Evolutionary conservation across 1,284 basidiomycete genomes (phyloP).

Genomic region (Leccinum angustisporum): DNA sequence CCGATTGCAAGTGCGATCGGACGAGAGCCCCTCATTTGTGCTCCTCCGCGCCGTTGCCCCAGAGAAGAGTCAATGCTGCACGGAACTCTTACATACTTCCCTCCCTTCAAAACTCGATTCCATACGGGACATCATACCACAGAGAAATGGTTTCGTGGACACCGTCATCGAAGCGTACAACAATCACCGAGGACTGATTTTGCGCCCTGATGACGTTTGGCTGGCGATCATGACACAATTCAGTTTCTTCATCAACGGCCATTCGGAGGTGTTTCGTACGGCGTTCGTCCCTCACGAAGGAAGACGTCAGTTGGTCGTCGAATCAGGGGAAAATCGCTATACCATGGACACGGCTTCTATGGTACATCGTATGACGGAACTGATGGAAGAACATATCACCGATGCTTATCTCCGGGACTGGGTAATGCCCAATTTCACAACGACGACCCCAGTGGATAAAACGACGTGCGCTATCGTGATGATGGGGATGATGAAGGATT

Average conservation of each 20-base stretch:
- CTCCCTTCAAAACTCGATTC: conserved; percentile 21
- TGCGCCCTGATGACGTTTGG: conserved; percentile 48
- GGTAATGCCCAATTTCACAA: conserved; percentile 48
- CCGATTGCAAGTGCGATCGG: conserved; percentile 24
- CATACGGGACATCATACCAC: conserved; percentile 30
- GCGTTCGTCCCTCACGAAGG: conserved; percentile 44
- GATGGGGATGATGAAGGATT: conserved; percentile 45
- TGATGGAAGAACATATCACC: conserved; percentile 37
- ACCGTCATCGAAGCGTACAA: conserved; percentile 41
- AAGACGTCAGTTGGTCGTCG: conserved; percentile 35
- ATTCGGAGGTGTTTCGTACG: conserved; percentile 40
- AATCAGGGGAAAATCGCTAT: conserved; percentile 27
- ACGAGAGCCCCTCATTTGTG: conserved; percentile 20
- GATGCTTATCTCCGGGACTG: conserved; percentile 41
- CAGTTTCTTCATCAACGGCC: conserved; percentile 43
- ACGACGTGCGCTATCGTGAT: conserved; percentile 42
- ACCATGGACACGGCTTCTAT: conserved; percentile 30
- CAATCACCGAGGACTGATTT: conserved; percentile 37
- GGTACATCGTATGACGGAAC: conserved; percentile 35
- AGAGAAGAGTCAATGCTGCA: conserved; percentile 20
- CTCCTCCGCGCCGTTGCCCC: conserved; percentile 25
- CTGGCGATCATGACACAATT: conserved; percentile 45
- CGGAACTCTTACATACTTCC: conserved; percentile 29
- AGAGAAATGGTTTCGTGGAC: conserved; percentile 38
- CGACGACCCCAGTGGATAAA: conserved; percentile 44